phyloP scores from a whole-genome alignment of 2,329 filamentous ascomycete genomes.

The Sclerotinia sclerotiorum region DNA sequence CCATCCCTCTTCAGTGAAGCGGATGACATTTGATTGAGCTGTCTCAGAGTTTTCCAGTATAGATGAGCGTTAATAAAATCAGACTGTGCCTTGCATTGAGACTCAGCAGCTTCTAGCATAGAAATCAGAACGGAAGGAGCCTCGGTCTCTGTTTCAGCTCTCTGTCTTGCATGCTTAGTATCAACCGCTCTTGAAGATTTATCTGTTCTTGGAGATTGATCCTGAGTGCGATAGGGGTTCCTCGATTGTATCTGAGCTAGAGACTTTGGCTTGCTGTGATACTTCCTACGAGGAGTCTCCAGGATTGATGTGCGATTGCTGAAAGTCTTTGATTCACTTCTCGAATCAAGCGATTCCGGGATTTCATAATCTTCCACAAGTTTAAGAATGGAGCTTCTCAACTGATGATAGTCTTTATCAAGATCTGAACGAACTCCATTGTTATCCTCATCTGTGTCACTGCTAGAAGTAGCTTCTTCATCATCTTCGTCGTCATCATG shows the following conservation, averaged over 20 bases:
- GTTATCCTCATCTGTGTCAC: conserved; percentile 58
- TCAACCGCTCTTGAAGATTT: conserved; percentile 27
- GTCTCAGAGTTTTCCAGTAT: conserved; percentile 80
- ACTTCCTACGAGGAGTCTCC: conserved; percentile 53
- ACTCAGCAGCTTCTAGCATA: conserved; percentile 75
- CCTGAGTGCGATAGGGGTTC: conserved; percentile 53
- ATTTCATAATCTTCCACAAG: conserved; percentile 82
- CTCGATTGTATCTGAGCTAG: conserved; percentile 52
- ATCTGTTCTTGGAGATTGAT: conserved; percentile 26
- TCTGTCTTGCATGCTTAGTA: conserved; percentile 27
- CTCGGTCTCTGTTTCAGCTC: conserved; percentile 43
- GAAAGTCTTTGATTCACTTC: conserved; percentile 61
- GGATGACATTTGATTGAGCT: conserved; percentile 63
- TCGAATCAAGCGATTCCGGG: conserved; percentile 62
- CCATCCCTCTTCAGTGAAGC: conserved; percentile 64
- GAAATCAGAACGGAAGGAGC: conserved; percentile 57
- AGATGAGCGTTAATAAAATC: conserved; percentile 83
- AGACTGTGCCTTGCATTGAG: conserved; percentile 73
- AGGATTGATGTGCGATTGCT: conserved; percentile 64
- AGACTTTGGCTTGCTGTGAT: conserved; percentile 57
- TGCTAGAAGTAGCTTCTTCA: conserved; percentile 62
- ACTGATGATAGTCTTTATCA: conserved; percentile 76
- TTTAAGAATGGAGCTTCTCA: conserved; percentile 77
- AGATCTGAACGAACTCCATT: conserved; percentile 60
- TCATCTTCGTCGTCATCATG: conserved; percentile 69